Conservation (phyloP, 73 alveolate species). For the Paramecium tetraurelia region DNA sequence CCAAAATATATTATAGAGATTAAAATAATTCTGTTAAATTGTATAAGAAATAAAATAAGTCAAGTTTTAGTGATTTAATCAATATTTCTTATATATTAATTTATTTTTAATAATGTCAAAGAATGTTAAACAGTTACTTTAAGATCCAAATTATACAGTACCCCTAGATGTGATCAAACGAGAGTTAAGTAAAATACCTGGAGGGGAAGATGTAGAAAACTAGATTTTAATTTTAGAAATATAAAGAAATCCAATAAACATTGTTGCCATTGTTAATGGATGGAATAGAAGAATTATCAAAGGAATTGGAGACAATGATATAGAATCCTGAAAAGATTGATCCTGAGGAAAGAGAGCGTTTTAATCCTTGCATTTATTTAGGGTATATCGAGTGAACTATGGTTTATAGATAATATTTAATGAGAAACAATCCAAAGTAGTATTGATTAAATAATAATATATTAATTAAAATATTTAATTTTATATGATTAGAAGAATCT, state of each 20-base stretch:
- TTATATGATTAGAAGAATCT: constrained; percentile 36
- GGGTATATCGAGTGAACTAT: neutral
- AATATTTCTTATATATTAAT: neutral
- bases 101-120: neutral
- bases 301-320: constrained; percentile 47
- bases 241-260: neutral
- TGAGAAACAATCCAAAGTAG: constrained; percentile 59
- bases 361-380: constrained; percentile 62
- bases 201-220: constrained; percentile 10
- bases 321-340: constrained; percentile 48
- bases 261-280: constrained; percentile 51
- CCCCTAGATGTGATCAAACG: constrained; percentile 10
- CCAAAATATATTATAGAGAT: no score
- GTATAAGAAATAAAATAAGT: neutral
- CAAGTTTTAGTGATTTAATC: neutral
- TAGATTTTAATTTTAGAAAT: neutral
- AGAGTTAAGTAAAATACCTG: neutral
- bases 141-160: constrained; percentile 19
- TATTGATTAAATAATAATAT: neutral
- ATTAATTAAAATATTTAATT: neutral
- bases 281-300: constrained; percentile 57
- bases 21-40: no score
- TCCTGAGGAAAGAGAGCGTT: constrained; percentile 58
- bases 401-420: constrained; percentile 27
- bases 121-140: constrained; percentile 21